phyloP scores from a whole-genome alignment of 176 grass and related monocot species.

The Avena eriantha region DNA sequence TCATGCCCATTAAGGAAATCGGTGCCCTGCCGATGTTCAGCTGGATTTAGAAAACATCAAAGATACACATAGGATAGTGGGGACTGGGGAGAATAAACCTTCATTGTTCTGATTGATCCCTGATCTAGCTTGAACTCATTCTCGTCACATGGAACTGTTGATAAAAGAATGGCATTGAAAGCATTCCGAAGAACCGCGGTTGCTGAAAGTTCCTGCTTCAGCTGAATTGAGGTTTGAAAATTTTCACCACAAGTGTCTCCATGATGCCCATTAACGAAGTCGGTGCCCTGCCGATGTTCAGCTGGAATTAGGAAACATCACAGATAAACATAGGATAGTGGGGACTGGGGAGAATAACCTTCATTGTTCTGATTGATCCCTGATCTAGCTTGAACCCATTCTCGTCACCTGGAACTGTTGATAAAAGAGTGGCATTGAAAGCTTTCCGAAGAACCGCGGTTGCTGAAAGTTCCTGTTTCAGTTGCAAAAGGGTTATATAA shows the following conservation, averaged over 20 bases:
- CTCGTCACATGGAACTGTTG: background rate
- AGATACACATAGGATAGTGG: background rate
- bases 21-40: background rate
- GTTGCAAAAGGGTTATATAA: background rate
- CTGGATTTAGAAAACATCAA: conserved; percentile 16
- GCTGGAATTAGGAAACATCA: conserved; percentile 21
- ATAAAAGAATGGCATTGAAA: background rate
- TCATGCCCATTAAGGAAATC: background rate
- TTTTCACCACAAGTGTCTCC: background rate
- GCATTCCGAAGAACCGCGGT: background rate
- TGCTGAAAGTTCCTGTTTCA: background rate
- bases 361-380: background rate
- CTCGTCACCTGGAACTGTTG: background rate
- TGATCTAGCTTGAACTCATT: background rate
- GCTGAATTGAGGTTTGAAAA: background rate
- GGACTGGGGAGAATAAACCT: background rate
- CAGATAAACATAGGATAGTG: background rate
- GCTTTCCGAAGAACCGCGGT: background rate
- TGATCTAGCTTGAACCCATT: background rate
- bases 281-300: background rate
- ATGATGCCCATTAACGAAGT: background rate
- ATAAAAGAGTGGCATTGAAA: background rate
- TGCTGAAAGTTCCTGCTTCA: too few species aligned
- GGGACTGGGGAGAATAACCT: background rate
- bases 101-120: background rate